These are phyloP conservation scores for Aspergillus sergii DNA, from an alignment of 2,329 filamentous ascomycete genomes.

Conservation along the genomic window DNA sequence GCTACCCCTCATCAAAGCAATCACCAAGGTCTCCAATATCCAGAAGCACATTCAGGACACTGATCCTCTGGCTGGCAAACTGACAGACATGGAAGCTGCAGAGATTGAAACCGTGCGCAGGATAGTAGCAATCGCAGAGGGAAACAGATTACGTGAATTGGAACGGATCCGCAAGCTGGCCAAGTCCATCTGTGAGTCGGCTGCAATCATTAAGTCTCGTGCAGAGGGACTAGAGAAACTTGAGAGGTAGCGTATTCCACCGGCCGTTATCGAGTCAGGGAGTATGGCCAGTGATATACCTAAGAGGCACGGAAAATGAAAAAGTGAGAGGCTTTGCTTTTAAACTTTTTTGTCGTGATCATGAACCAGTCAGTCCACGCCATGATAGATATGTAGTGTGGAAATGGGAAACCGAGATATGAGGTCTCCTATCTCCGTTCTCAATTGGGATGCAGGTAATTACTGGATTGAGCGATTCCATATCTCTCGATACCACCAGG, in stretches of 20 bases:
- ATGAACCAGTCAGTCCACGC: not conserved
- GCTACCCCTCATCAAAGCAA: slow-evolving; percentile 28
- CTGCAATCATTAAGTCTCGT: slow-evolving; percentile 18
- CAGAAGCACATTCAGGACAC: slow-evolving; percentile 18
- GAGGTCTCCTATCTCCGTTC: slow-evolving; percentile 2
- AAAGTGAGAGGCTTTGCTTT: not conserved
- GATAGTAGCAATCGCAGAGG: slow-evolving; percentile 20
- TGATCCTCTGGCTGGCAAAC: slow-evolving; percentile 1
- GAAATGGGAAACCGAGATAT: slow-evolving; percentile 3
- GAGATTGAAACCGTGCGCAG: slow-evolving; percentile 26
- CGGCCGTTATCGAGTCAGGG: not conserved
- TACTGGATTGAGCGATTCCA: slow-evolving; percentile 1
- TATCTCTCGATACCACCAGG: not conserved
- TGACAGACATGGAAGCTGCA: slow-evolving; percentile 22
- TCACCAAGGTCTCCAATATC: slow-evolving; percentile 22
- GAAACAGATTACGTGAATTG: slow-evolving; percentile 24
- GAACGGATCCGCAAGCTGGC: slow-evolving; percentile 19
- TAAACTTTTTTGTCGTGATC: not conserved
- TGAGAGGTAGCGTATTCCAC: not conserved
- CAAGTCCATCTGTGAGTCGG: slow-evolving; percentile 19
- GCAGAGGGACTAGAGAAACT: slow-evolving; percentile 13
- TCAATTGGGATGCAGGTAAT: not conserved
- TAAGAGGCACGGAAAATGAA: not conserved
- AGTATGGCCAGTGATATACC: not conserved
- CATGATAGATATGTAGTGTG: not conserved